Percentiles rank a stretch among this genome's conserved stretches.
phyloP scores from a whole-genome alignment of 1,139 yeast species.

The Yamadazyma pseudoaaseri region DNA sequence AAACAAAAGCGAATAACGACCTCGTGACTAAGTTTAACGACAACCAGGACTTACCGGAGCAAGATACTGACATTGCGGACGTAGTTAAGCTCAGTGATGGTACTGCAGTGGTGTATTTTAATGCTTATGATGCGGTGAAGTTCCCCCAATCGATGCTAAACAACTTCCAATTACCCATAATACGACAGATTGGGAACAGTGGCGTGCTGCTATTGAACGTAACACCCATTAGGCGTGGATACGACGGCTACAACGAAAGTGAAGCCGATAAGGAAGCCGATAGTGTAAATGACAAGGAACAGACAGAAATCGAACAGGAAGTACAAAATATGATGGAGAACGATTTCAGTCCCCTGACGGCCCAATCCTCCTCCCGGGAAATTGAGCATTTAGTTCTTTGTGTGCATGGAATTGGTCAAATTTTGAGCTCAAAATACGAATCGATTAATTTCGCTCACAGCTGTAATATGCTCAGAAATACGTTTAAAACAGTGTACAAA shows the following conservation, averaged over 20 bases:
- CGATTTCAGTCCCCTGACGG: slow-evolving; percentile 46
- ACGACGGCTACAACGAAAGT: slow-evolving; percentile 28
- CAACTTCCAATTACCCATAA: slow-evolving; percentile 36
- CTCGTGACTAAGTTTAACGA: slow-evolving; percentile 15
- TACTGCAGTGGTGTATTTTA: slow-evolving; percentile 30
- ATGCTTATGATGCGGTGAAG: slow-evolving; percentile 33
- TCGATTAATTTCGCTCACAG: slow-evolving; percentile 87
- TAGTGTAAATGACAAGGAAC: slow-evolving; percentile 1
- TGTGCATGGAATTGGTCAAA: slow-evolving; percentile 93
- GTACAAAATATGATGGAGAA: slow-evolving; percentile 43
- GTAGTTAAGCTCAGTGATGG: slow-evolving; percentile 30
- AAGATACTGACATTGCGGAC: slow-evolving; percentile 25
- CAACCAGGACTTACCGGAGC: slow-evolving; percentile 10
- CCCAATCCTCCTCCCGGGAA: slow-evolving; percentile 43
- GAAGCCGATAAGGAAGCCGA: slow-evolving; percentile 23
- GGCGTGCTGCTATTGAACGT: slow-evolving; percentile 35
- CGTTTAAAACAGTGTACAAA: slow-evolving; percentile 56
- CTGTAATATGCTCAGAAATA: slow-evolving; percentile 65
- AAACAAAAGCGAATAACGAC: slow-evolving; percentile 7
- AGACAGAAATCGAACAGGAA: slow-evolving; percentile 15
- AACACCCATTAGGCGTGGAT: slow-evolving; percentile 39
- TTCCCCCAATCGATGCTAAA: slow-evolving; percentile 37
- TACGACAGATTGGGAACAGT: slow-evolving; percentile 36
- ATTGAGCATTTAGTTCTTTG: slow-evolving; percentile 82
- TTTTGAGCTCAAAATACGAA: slow-evolving; percentile 74